Evolutionary conservation across 169 alveolate species (phyloP), one percentile per base, ranked within the genome.

Genomic region (Pseudocohnilembus persalinus): DNA sequence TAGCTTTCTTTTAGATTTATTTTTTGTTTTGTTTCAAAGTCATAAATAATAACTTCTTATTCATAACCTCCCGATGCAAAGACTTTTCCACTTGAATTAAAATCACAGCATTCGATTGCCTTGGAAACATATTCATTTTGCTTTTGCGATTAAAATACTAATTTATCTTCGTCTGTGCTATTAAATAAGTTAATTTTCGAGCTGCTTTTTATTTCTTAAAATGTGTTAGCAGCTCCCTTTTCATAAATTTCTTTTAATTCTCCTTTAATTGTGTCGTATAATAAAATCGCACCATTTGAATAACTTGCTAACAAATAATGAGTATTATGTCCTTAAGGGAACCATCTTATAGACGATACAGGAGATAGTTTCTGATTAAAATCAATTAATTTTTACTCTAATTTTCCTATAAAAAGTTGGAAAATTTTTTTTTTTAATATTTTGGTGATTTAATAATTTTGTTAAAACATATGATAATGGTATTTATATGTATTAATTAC

Each of bases 1-100:
- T 91, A 88, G 28, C 93, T 89, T 77, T 88, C 93, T 72, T 88
- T 84, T 72, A 90, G 88, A 29, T 91, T 78, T 77, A 89, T 88
- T n/a, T 84, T 73, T 31, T 85, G 89, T 73, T 82, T 92, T 88
- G 95, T 95, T 26, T 84, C 85, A 31, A 91, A 93, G 82, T 95
- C 97, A 93, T 95, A 95, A 29, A 95, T 91, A 88, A 94, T 92
- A 31, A 95, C 94, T 65, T 91, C 85, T 31, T 91, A 89, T 88
- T 95, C 96, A 81, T 75, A 80, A 6, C 90, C 90, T 31, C 84
- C 90, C 31, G 82, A 35, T 15, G 80, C 78, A 75, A 86, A 86
- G 4, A 80, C 49, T 26, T 81, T 74, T 0, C 90, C 90, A 79
- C 74, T 83, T 6, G 49, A 33, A 28, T 76, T 63, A 49, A 86